Base-by-base conservation (phyloP, 805 yeast genomes). In the Scheffersomyces ergatensis region DNA sequence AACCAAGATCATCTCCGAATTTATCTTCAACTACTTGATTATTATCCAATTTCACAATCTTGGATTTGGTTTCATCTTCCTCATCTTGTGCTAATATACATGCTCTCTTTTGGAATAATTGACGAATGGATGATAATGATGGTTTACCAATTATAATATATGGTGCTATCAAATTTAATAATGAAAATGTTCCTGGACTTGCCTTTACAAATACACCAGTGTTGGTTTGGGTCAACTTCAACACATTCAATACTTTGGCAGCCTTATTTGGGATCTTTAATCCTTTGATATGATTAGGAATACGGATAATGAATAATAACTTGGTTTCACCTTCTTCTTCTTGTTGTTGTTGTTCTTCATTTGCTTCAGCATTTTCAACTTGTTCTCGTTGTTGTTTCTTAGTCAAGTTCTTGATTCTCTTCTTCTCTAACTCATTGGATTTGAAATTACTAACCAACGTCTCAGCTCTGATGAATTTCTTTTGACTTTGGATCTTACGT, bases 31-130 rank as follows among this genome's bases (percentile, higher is more conserved):
- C 82, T 31, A 81, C 63, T 52, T 79, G 82, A 67, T 86, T 86
- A 62, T 83, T 89, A 60, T 85, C 86, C 51, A 86, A 65, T 43
- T 80, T 75, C 30, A 75, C 62, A 36, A 69, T 66, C 35, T 66
- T 70, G 12, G 56, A 11, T 5, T 9, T 51, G 1, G 43, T 39
- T 7, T 40, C 42, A 1, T 47, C 44, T 20, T 60, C 66, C 26
- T 64, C 68, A 29, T 63, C 67, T 12, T 56, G 55, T 31, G 65
- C 58, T 41, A 65, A 55, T 27, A 83, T 74, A 36, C 78, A 76
- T 17, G 88, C 85, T 75, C 93, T 81, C 65, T 85, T 86, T 61
- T 83, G 92, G 53, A 86, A 71, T 43, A 86, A 65, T 45, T 81
- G 76, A 67, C 93, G 80, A 40, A 85, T 78, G 2, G 89, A 80